Conservation (phyloP, 495 filamentous ascomycete species). For the Penicillium argentinense region DNA sequence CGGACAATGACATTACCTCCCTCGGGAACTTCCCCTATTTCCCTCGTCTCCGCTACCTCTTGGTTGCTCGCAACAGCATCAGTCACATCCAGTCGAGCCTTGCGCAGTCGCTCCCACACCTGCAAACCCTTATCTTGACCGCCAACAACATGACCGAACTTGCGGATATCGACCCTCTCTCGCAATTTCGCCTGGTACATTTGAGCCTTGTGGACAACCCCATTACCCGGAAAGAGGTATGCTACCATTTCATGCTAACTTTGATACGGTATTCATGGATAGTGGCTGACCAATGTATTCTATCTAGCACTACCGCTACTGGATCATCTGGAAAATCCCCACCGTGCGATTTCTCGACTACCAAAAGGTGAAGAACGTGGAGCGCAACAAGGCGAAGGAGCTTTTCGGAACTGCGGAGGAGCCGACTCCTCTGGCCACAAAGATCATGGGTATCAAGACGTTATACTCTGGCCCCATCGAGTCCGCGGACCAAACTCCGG, state of each 20-base stretch:
- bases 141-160: constrained; percentile 74
- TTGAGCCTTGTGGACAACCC: constrained; percentile 84
- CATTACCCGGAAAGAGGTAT: constrained; percentile 86
- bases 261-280: neutral
- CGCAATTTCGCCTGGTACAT: constrained; percentile 73
- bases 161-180: constrained; percentile 83
- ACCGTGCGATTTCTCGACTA: constrained; percentile 91
- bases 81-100: constrained; percentile 73
- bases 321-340: constrained; percentile 84
- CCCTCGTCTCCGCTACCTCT: constrained; percentile 79
- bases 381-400: constrained; percentile 71
- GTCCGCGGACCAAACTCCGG: constrained; percentile 40
- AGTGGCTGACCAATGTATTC: constrained; percentile 2
- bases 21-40: constrained; percentile 94
- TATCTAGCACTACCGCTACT: constrained; percentile 87
- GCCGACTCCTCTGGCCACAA: constrained; percentile 77
- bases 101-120: constrained; percentile 69
- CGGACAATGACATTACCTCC: constrained; percentile 91
- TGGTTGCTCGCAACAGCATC: constrained; percentile 88
- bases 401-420: constrained; percentile 77
- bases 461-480: constrained; percentile 63
- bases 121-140: constrained; percentile 76
- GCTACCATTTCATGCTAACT: constrained; percentile 14
- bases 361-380: constrained; percentile 81
- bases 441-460: constrained; percentile 86